A percentile compares a stretch with the other conserved stretches of the same genome.
Conservation (phyloP, 2,329 filamentous ascomycete genomes). For the Plenodomus tracheiphilus region DNA sequence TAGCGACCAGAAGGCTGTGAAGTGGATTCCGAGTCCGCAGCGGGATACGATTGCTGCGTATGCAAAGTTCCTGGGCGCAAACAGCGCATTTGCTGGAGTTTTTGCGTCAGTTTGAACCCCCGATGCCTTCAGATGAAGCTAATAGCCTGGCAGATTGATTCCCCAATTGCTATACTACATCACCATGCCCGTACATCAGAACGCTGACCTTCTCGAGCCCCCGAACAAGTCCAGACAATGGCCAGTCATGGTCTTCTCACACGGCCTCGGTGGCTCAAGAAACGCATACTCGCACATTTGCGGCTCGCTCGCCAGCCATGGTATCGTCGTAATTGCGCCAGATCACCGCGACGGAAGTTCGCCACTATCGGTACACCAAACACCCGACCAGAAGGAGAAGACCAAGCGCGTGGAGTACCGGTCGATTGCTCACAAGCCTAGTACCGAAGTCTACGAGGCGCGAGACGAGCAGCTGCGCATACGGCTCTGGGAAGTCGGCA, state of each 20-base stretch:
- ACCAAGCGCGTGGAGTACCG: slow-evolving; percentile 49
- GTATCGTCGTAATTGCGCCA: slow-evolving; percentile 76
- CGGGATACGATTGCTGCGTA: slow-evolving; percentile 74
- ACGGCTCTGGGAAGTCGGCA: slow-evolving; percentile 76
- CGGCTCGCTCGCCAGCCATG: slow-evolving; percentile 78
- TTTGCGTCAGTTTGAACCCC: slow-evolving; percentile 39
- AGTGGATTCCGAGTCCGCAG: slow-evolving; percentile 80
- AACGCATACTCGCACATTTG: slow-evolving; percentile 86
- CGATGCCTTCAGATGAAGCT: background rate
- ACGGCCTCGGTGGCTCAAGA: slow-evolving; percentile 78
- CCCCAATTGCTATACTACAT: slow-evolving; percentile 74
- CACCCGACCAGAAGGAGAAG: slow-evolving; percentile 52
- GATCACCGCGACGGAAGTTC: slow-evolving; percentile 84
- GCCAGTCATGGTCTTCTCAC: slow-evolving; percentile 85
- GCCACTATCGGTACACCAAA: slow-evolving; percentile 72
- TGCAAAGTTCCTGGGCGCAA: slow-evolving; percentile 72
- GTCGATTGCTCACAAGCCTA: slow-evolving; percentile 63
- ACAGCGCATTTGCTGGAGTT: slow-evolving; percentile 50
- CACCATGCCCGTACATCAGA: slow-evolving; percentile 71
- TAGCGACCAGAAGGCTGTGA: slow-evolving; percentile 60
- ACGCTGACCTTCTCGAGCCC: slow-evolving; percentile 63
- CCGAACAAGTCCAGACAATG: slow-evolving; percentile 60
- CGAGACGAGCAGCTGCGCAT: slow-evolving; percentile 74
- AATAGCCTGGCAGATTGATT: slow-evolving; percentile 55
- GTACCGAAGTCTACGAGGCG: slow-evolving; percentile 65